phyloP scores from a whole-genome alignment of 2,329 filamentous ascomycete genomes.

The Emydomyces testavorans region DNA sequence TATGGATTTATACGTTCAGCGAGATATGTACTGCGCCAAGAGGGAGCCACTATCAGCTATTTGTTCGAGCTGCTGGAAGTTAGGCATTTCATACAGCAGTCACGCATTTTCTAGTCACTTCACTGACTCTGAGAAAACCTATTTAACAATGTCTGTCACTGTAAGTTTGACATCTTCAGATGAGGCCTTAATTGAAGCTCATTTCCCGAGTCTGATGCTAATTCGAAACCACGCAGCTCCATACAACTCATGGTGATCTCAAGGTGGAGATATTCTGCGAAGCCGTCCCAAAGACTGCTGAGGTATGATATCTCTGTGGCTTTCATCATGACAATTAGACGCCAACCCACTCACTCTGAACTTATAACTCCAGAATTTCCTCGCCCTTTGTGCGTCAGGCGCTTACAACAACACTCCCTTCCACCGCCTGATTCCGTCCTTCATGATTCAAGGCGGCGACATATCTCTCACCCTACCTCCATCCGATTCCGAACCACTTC shows the following conservation, averaged over 20 bases:
- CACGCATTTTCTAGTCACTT: too few species aligned
- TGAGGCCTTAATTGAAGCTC: too few species aligned
- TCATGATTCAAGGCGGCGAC: slow-evolving; percentile 54
- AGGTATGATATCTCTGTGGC: slow-evolving; percentile 41
- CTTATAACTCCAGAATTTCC: slow-evolving; percentile 53
- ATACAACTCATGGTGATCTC: slow-evolving; percentile 79
- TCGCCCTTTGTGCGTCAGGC: slow-evolving; percentile 51
- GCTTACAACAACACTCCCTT: slow-evolving; percentile 52
- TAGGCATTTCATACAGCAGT: too few species aligned
- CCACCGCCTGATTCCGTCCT: slow-evolving; percentile 51
- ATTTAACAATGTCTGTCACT: slow-evolving; percentile 15
- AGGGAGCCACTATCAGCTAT: too few species aligned
- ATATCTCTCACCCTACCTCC: slow-evolving; percentile 35
- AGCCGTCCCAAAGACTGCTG: slow-evolving; percentile 80
- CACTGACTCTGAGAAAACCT: neutral
- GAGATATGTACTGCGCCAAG: too few species aligned
- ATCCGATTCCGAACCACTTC: slow-evolving; percentile 27
- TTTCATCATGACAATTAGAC: neutral
- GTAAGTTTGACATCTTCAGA: slow-evolving; percentile 6
- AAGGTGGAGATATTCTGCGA: slow-evolving; percentile 97
- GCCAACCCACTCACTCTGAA: neutral
- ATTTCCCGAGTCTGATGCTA: too few species aligned
- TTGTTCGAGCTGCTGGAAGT: too few species aligned
- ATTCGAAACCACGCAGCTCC: slow-evolving; percentile 41
- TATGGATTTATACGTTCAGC: too few species aligned